Evolutionary conservation across 2,329 filamentous ascomycete species (phyloP).

Genomic region (Knoxdaviesia proteae): DNA sequence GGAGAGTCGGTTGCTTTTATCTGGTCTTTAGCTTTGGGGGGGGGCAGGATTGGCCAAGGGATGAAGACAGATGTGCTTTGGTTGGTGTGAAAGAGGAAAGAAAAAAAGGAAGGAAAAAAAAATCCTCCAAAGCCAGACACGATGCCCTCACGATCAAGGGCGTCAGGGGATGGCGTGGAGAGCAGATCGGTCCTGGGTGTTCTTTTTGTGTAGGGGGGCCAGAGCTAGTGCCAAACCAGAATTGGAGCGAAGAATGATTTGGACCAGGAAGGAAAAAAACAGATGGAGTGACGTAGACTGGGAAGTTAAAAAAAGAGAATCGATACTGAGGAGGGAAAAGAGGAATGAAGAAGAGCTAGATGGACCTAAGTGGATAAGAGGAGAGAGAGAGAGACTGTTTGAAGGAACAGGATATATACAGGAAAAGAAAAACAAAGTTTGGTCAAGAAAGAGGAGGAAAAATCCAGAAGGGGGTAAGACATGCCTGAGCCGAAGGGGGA

Average conservation of each 20-base stretch:
- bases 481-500: too few species aligned
- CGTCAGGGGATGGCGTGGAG: too few species aligned
- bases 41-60: background rate
- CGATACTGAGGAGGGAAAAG: slow-evolving; percentile 1
- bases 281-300: background rate
- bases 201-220: background rate
- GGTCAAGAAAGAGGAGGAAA: too few species aligned
- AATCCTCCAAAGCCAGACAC: background rate
- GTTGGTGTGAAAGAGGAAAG: background rate
- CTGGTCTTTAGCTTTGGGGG: background rate
- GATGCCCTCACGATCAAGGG: too few species aligned
- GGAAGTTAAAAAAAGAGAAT: background rate
- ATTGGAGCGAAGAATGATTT: background rate
- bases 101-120: background rate
- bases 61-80: background rate
- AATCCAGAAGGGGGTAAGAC: too few species aligned
- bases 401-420: too few species aligned
- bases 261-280: slow-evolving; percentile 1
- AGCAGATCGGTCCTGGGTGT: too few species aligned
- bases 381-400: too few species aligned
- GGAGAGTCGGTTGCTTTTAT: background rate
- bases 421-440: too few species aligned
- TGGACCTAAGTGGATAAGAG: too few species aligned
- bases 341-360: background rate
- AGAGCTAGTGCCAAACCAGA: background rate